Evolutionary conservation across 495 filamentous ascomycete species (phyloP), one percentile per base, ranked within the genome.

Genomic region (Trichoderma virens): DNA sequence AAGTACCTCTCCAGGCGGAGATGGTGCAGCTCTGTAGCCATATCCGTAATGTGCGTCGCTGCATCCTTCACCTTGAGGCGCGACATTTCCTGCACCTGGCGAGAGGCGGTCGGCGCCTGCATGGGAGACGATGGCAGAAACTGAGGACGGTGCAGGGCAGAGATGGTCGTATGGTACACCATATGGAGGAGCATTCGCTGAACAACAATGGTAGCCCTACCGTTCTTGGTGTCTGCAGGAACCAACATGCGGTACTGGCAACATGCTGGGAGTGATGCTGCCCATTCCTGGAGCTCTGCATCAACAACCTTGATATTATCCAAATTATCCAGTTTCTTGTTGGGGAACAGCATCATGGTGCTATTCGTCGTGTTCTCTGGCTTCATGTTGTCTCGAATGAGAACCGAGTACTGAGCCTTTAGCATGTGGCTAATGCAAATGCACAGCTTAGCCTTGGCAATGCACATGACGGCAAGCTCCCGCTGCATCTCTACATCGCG

Each of bases 401-500:
- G 76, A 8, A 94, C 90, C n/a, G 90, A 93, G 72, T 97, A 97
- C 70, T 96, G 92, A 18, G 89, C 86, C 25, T 86, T 85, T 41
- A 97, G 79, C 62, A 97, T 91, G 70, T 90, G 86, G 73, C 87
- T 90, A 74, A 97, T 89, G 73, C 86, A 88, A 38, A 92, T 80
- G 70, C 89, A 93, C n/a, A 97, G 83, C 74, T 91, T 93, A 3
- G 91, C 88, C 76, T 95, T 96, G 65, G 91, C 87, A 67, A 97
- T 90, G 75, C 91, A 96, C 88, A 96, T 88, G 64, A 87, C 74
- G 3, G 91, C 92, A 51, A 95, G 78, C 71, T 91, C 79, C 59
- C 82, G 81, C 74, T 94, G 90, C 70, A 86, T 84, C 59, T 75
- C 79, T 18, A 82, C 73, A 69, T 90, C 86, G 43, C 83, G 80